Percentiles rank a stretch among this genome's conserved stretches.
These are phyloP conservation scores for Tinospora cordifolia DNA, from an alignment of 164 flowering plant species.

Conservation along the genomic window DNA sequence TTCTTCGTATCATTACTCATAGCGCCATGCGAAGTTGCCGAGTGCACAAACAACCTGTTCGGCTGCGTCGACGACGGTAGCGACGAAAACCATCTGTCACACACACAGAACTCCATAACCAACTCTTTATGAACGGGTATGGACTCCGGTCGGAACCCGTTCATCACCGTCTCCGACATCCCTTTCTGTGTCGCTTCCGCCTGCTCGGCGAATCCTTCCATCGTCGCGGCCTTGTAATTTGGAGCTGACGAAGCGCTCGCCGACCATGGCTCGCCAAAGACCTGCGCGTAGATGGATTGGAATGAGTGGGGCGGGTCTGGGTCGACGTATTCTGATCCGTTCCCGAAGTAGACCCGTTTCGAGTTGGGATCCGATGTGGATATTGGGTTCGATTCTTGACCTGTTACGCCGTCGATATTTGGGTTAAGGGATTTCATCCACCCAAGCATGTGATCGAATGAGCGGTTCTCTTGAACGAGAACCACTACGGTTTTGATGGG, in stretches of 20 bases:
- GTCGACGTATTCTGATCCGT: conserved; percentile 42
- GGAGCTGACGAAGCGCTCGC: conserved; percentile 9
- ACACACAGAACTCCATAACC: conserved; percentile 58
- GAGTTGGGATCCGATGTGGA: conserved; percentile 46
- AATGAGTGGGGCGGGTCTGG: conserved; percentile 77
- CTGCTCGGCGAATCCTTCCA: conserved; percentile 75
- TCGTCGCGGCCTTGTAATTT: conserved; percentile 19
- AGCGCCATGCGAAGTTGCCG: conserved; percentile 68
- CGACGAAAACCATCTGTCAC: conserved; percentile 81
- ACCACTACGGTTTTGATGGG: conserved; percentile 84
- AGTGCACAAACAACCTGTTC: conserved; percentile 66
- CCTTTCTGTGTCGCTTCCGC: conserved; percentile 40
- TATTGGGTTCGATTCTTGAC: conserved; percentile 52
- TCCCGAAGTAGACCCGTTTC: conserved; percentile 24
- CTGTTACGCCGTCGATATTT: conserved; percentile 68
- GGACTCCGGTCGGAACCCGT: conserved; percentile 56
- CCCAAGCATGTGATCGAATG: conserved; percentile 88
- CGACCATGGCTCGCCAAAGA: conserved; percentile 33
- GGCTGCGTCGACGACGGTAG: conserved; percentile 75
- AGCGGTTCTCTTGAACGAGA: conserved; percentile 77
- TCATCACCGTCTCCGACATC: conserved; percentile 57
- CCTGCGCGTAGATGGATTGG: conserved; percentile 53
- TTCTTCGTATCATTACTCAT: conserved; percentile 39
- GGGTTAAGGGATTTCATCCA: conserved; percentile 83
- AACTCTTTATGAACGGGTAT: conserved; percentile 59